Percentiles rank a stretch among this genome's conserved stretches.
These are phyloP conservation scores for Diaporthe humulicola DNA, from an alignment of 2,329 filamentous ascomycete species.

Conservation along the genomic window DNA sequence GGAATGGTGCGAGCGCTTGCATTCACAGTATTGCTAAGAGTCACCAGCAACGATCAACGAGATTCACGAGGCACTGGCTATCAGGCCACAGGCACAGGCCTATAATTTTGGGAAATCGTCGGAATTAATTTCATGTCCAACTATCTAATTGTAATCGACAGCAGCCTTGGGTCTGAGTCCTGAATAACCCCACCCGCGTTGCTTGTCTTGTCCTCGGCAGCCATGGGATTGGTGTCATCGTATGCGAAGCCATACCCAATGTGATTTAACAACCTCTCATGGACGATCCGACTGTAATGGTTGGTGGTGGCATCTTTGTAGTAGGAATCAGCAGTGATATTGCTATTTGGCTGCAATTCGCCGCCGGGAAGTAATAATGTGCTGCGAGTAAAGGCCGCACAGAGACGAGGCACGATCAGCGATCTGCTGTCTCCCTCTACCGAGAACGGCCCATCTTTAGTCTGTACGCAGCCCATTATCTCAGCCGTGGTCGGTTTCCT, in stretches of 20 bases:
- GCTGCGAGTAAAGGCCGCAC: slow-evolving; percentile 27
- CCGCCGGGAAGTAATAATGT: neutral
- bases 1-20: slow-evolving; percentile 36
- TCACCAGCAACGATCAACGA: neutral
- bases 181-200: slow-evolving; percentile 33
- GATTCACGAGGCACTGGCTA: neutral
- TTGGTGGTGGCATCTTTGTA: neutral
- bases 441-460: neutral
- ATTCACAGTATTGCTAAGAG: neutral
- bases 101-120: neutral
- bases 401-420: slow-evolving; percentile 32
- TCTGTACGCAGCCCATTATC: slow-evolving; percentile 34
- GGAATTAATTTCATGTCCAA: neutral
- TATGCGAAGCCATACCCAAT: slow-evolving; percentile 33
- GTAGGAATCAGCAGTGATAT: slow-evolving; percentile 17
- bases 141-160: slow-evolving; percentile 14
- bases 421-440: neutral
- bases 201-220: neutral
- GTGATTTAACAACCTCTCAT: neutral
- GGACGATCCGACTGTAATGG: slow-evolving; percentile 29
- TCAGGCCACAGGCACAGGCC: no score
- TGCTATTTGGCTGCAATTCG: slow-evolving; percentile 20
- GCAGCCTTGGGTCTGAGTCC: slow-evolving; percentile 4
- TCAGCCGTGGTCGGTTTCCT: slow-evolving; percentile 21
- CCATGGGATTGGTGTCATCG: slow-evolving; percentile 17